Evolutionary conservation across 2,329 filamentous ascomycete genomes (phyloP).

Genomic region (Ophiostoma piceae): DNA sequence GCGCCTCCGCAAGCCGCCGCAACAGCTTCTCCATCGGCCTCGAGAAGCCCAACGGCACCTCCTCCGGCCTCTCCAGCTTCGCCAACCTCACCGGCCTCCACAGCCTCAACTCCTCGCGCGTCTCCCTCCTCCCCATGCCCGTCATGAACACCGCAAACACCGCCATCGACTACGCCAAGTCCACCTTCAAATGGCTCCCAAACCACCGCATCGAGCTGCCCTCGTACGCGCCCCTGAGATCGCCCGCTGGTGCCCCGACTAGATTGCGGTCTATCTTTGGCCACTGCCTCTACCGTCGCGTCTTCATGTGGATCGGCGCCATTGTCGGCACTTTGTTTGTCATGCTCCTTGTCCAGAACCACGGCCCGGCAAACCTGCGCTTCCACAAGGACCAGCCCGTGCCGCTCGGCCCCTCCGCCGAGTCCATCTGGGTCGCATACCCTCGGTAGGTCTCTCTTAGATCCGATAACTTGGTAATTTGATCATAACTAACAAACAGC

Average conservation of each 20-base stretch:
- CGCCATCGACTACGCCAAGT: constrained; percentile 25
- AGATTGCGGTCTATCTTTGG: constrained; percentile 38
- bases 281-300: constrained; percentile 48
- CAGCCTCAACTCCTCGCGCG: constrained; percentile 21
- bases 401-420: constrained; percentile 30
- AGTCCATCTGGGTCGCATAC: constrained; percentile 37
- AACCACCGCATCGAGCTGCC: constrained; percentile 21
- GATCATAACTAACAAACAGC: constrained; percentile 41
- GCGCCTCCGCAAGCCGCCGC: constrained; percentile 23
- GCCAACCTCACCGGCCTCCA: constrained; percentile 23
- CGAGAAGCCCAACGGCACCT: constrained; percentile 23
- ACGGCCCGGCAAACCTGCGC: constrained; percentile 26
- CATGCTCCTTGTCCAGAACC: constrained; percentile 29
- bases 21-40: constrained; percentile 27
- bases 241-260: constrained; percentile 11
- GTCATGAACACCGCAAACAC: constrained; percentile 25
- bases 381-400: constrained; percentile 29
- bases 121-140: constrained; percentile 26
- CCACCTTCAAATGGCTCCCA: constrained; percentile 24
- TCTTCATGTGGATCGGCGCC: constrained; percentile 47
- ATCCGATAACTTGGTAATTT: background rate
- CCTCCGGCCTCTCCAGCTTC: constrained; percentile 23
- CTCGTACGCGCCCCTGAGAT: constrained; percentile 20
- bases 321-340: constrained; percentile 29
- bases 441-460: constrained; percentile 38